Evolutionary conservation across 495 filamentous ascomycete genomes (phyloP).

Genomic region (Haplographium delicatum): DNA sequence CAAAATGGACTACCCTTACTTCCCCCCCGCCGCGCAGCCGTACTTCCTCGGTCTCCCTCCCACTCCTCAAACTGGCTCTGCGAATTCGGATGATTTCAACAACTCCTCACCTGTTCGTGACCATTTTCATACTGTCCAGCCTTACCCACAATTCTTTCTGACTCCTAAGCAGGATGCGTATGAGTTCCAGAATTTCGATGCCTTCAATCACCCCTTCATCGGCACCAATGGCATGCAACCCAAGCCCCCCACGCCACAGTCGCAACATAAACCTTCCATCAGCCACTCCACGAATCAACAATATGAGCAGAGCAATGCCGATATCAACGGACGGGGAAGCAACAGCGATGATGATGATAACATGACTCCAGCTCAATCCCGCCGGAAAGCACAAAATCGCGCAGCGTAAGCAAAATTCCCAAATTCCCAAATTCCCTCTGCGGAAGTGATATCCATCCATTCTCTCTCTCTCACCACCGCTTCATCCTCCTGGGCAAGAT

Average conservation of each 20-base stretch:
- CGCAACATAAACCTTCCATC: constrained; percentile 16
- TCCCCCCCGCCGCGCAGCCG: constrained; percentile 43
- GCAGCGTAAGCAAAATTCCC: constrained; percentile 96
- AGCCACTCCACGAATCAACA: constrained; percentile 9
- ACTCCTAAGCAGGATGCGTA: constrained; percentile 19
- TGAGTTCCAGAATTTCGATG: constrained; percentile 17
- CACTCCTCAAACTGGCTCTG: constrained; percentile 48
- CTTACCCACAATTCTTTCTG: constrained; percentile 11
- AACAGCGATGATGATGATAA: constrained; percentile 52
- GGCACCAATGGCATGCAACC: constrained; percentile 6
- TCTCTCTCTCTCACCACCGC: too few species aligned
- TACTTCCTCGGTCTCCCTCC: constrained; percentile 52
- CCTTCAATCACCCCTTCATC: constrained; percentile 36
- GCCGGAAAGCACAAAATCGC: constrained; percentile 92
- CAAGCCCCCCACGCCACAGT: constrained; percentile 16
- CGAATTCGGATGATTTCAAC: constrained; percentile 47
- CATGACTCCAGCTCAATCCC: constrained; percentile 70
- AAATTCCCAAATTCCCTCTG: background rate
- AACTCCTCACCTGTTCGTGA: constrained; percentile 49
- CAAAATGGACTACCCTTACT: constrained; percentile 27
- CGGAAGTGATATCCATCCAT: too few species aligned
- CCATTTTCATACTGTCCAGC: constrained; percentile 18
- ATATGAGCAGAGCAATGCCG: constrained; percentile 12
- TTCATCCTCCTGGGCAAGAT: too few species aligned
- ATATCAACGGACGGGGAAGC: constrained; percentile 15